Base-by-base conservation (phyloP, 2,329 filamentous ascomycete genomes). In the Alternaria ethzedia region DNA sequence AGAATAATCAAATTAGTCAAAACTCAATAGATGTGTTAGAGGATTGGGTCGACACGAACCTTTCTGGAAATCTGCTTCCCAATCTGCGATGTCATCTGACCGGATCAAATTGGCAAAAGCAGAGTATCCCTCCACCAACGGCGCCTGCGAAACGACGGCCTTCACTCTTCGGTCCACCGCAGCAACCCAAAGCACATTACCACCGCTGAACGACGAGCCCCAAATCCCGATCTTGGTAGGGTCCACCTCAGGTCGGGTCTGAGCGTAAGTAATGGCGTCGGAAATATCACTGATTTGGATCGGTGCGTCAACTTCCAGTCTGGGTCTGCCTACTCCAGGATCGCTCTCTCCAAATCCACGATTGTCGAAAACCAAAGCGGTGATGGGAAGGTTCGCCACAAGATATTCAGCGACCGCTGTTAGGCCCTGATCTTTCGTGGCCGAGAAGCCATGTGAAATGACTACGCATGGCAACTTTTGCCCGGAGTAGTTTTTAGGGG, bases 141-240 rank as follows among this genome's bases (percentile, higher is more conserved):
- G 55, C 32, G 20, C 45, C 23, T 57, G 55, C 20, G 43, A 57
- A 17, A 57, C 25, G n/a, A 57, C 44, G 36, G 55, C 55, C 55
- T 57, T 57, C n/a, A 57, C 55, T 30, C 55, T 49, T n/a, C 55
- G 55, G 26, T 57, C 55, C n/a, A 57, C 55, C 17, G 55, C 55
- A 12, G 25, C 55, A 8, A 57, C 55, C 45, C 44, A 49, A 36
- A 57, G 55, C 6, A 57, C 55, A 25, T 50, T 30, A 20, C 23
- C 43, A 25, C 55, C 55, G 25, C 44, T 50, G 26, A 32, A 57
- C n/a, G 55, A 57, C 26, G 43, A 32, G 20, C 55, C 55, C 55
- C 55, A 57, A 26, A 57, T 57, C 4, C 55, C 55, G 20, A 57
- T 57, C 55, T 57, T 57, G 25, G 25, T 26, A 11, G 44, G n/a